A percentile compares a stretch with the other conserved stretches of the same genome.
These are phyloP conservation scores for Cutaneotrichosporon mucoides DNA, from an alignment of 1,284 basidiomycete species.

Conservation along the genomic window DNA sequence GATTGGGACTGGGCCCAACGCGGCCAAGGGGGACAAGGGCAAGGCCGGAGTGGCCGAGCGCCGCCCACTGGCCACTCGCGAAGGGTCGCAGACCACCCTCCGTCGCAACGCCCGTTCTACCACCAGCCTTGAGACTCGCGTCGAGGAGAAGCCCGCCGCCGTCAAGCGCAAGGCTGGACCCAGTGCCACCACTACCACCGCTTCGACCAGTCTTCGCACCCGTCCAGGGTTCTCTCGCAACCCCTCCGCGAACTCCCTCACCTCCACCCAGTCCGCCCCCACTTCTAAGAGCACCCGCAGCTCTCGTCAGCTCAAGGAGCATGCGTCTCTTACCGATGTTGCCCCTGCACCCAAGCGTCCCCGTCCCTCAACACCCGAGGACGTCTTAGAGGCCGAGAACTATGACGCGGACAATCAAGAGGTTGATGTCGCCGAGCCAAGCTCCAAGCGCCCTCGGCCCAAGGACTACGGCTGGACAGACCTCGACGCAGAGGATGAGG, in stretches of 20 bases:
- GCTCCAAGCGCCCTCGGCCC: conserved; percentile 16
- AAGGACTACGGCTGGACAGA: conserved; percentile 68
- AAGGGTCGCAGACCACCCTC: conserved; percentile 7
- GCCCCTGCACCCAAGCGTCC: conserved; percentile 38
- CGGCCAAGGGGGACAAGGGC: conserved; percentile 17
- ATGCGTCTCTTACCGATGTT: conserved; percentile 21
- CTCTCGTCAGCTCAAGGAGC: conserved; percentile 14
- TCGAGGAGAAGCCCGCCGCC: conserved; percentile 20
- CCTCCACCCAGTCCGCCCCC: conserved; percentile 7
- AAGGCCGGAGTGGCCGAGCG: conserved; percentile 19
- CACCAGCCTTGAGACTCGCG: conserved; percentile 7
- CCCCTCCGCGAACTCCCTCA: conserved; percentile 6
- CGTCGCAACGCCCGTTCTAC: conserved; percentile 9
- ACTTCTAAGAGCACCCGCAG: conserved; percentile 8
- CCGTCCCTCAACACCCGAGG: conserved; percentile 35
- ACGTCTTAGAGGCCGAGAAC: conserved; percentile 28
- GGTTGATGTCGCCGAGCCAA: conserved; percentile 12
- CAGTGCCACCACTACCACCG: conserved; percentile 10
- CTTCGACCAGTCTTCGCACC: background rate
- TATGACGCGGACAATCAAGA: conserved; percentile 39
- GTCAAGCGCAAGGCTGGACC: conserved; percentile 30
- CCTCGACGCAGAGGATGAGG: conserved; percentile 86
- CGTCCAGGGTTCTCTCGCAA: conserved; percentile 8
- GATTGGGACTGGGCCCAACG: conserved; percentile 32
- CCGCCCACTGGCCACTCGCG: conserved; percentile 25